Percentiles rank a stretch among this genome's conserved stretches.
Conservation (phyloP, 768 basidiomycete genomes). For the Suillus lakei region DNA sequence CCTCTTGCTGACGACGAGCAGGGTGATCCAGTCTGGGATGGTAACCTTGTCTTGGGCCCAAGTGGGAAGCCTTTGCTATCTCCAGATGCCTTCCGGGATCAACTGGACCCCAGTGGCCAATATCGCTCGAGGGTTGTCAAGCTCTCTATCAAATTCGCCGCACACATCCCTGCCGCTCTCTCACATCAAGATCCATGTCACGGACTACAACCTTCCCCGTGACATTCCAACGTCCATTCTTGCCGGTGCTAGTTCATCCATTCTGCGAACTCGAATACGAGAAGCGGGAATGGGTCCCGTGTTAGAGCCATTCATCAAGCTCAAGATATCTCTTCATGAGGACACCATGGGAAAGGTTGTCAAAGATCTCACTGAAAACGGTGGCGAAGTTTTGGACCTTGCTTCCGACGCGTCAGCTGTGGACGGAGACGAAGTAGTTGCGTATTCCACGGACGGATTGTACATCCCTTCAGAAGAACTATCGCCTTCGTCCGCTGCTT, state of each 20-base stretch:
- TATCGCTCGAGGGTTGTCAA: constrained; percentile 72
- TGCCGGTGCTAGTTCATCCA: constrained; percentile 64
- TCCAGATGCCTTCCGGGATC: constrained; percentile 51
- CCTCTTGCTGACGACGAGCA: constrained; percentile 57
- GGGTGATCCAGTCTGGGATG: constrained; percentile 76
- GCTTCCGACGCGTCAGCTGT: constrained; percentile 45
- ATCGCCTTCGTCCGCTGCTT: constrained; percentile 65
- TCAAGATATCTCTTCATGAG: constrained; percentile 72
- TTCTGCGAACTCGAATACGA: constrained; percentile 64
- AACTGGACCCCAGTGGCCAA: constrained; percentile 52
- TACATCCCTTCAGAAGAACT: constrained; percentile 79
- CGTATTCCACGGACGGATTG: constrained; percentile 63
- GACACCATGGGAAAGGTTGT: constrained; percentile 76
- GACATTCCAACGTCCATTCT: constrained; percentile 55
- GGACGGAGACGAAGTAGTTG: constrained; percentile 40
- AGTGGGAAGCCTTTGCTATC: constrained; percentile 54
- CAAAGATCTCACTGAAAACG: constrained; percentile 83
- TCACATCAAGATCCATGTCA: constrained; percentile 61
- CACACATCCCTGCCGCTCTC: constrained; percentile 77
- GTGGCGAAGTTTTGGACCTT: constrained; percentile 79
- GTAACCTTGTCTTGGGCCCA: constrained; percentile 69
- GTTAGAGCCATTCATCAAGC: constrained; percentile 76
- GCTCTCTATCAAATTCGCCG: constrained; percentile 76
- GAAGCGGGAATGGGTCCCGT: constrained; percentile 72
- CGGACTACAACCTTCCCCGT: constrained; percentile 45